These are phyloP conservation scores for Ustilago shanxiensis DNA, from an alignment of 1,284 basidiomycete genomes.

Conservation along the genomic window DNA sequence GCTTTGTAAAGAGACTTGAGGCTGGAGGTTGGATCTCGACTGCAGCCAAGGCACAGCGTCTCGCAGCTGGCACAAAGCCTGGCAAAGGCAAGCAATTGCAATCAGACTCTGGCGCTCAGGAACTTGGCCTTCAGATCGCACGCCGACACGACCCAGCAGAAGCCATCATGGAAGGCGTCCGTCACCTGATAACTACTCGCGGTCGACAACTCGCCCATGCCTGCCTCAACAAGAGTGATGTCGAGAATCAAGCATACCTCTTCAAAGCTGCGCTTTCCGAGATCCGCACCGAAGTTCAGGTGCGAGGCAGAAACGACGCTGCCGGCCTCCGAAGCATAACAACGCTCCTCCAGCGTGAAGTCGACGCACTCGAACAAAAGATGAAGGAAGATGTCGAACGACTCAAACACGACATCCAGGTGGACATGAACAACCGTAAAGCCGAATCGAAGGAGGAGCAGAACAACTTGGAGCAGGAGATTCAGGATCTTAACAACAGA, in stretches of 20 bases:
- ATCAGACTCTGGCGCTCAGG: conserved; percentile 15
- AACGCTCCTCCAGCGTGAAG: conserved; percentile 83
- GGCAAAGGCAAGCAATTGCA: conserved; percentile 30
- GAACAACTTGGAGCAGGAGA: conserved; percentile 86
- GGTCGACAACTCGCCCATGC: conserved; percentile 81
- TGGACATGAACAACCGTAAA: conserved; percentile 94
- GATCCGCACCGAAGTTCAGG: conserved; percentile 85
- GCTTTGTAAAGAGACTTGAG: conserved; percentile 61
- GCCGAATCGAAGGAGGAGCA: conserved; percentile 89
- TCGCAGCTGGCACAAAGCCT: conserved; percentile 13
- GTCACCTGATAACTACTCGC: conserved; percentile 82
- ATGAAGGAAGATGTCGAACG: conserved; percentile 93
- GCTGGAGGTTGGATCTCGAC: conserved; percentile 58
- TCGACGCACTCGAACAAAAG: conserved; percentile 86
- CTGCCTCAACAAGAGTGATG: conserved; percentile 83
- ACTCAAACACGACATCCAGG: conserved; percentile 94
- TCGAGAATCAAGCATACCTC: conserved; percentile 83
- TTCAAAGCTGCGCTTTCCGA: conserved; percentile 94
- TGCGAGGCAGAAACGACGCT: conserved; percentile 86
- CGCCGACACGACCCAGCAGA: conserved; percentile 66
- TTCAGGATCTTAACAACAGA: conserved; percentile 78
- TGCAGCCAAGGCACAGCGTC: conserved; percentile 19
- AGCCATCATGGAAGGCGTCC: conserved; percentile 84
- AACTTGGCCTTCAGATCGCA: conserved; percentile 31
- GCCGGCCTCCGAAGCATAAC: conserved; percentile 82